Conservation (phyloP, 352 stramenopile species). For the Phytophthora constricta region DNA sequence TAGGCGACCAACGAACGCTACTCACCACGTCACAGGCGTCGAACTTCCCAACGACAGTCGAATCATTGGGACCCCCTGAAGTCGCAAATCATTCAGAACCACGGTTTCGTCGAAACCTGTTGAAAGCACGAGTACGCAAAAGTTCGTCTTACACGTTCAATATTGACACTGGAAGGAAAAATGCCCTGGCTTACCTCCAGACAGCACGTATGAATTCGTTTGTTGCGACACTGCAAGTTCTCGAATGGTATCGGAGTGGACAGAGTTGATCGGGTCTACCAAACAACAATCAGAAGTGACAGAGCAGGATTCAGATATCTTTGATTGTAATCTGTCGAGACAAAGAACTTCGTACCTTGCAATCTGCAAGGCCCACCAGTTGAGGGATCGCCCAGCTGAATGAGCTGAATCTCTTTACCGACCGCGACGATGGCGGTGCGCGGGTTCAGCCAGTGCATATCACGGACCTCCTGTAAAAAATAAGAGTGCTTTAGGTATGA, state of each 20-base stretch:
- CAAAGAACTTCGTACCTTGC: conserved; percentile 31
- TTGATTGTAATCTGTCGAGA: too few relatives aligned
- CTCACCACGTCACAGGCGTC: conserved; percentile 82
- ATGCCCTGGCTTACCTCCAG: conserved; percentile 39
- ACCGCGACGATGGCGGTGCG: conserved; percentile 62
- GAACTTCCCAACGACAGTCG: conserved; percentile 61
- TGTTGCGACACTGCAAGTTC: conserved; percentile 60
- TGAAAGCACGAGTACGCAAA: neutral
- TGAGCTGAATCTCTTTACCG: conserved; percentile 74
- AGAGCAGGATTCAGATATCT: too few relatives aligned
- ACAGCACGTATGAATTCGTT: conserved; percentile 41
- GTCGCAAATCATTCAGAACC: conserved; percentile 68
- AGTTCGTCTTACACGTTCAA: conserved; percentile 9
- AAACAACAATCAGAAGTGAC: neutral
- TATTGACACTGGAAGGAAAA: too few relatives aligned
- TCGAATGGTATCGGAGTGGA: conserved; percentile 79
- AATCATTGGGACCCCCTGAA: conserved; percentile 42
- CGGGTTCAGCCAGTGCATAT: conserved; percentile 69
- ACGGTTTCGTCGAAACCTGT: conserved; percentile 83
- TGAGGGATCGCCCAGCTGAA: conserved; percentile 44
- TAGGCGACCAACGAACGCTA: conserved; percentile 74
- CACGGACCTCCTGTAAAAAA: conserved; percentile 67
- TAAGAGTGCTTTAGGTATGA: too few relatives aligned
- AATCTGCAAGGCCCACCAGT: conserved; percentile 38
- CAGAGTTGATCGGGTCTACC: conserved; percentile 55